phyloP scores from a whole-genome alignment of 768 basidiomycete genomes.

The Lactarius evosmus region DNA sequence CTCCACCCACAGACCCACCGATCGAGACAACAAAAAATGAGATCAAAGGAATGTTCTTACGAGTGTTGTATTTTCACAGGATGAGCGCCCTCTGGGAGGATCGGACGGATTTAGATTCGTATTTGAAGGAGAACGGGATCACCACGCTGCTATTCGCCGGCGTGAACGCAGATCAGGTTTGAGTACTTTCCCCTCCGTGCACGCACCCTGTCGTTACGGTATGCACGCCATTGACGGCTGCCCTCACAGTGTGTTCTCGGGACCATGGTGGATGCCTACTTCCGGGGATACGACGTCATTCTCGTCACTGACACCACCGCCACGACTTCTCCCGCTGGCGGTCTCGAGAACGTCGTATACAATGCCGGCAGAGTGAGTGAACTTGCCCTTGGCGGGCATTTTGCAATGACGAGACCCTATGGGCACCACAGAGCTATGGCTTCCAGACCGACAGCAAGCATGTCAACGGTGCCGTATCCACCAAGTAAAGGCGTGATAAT shows the following conservation, averaged over 20 bases:
- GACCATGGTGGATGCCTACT: conserved; percentile 62
- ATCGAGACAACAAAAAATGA: not conserved
- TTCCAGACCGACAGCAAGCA: conserved; percentile 16
- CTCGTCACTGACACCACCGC: conserved; percentile 55
- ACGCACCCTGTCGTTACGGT: too few species aligned
- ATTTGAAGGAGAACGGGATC: conserved; percentile 59
- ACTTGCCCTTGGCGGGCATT: not conserved
- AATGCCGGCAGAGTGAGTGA: conserved; percentile 52
- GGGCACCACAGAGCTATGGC: conserved; percentile 7
- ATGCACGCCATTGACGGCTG: not conserved
- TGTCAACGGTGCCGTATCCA: not conserved
- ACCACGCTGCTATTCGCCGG: conserved; percentile 60
- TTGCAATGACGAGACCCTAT: not conserved
- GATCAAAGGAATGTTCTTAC: not conserved
- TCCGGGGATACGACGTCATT: conserved; percentile 61
- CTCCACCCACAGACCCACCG: not conserved
- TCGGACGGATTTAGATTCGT: conserved; percentile 59
- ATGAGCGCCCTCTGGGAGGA: conserved; percentile 68
- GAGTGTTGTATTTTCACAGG: conserved; percentile 33
- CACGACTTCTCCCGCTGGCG: conserved; percentile 59
- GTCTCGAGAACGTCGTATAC: conserved; percentile 54
- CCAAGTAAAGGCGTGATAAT: not conserved
- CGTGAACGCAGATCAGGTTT: conserved; percentile 67
- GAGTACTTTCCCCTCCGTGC: not conserved
- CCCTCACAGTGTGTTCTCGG: conserved; percentile 57